Evolutionary conservation across 2,329 filamentous ascomycete species (phyloP).

Genomic region (Arthrobotrys iridis): DNA sequence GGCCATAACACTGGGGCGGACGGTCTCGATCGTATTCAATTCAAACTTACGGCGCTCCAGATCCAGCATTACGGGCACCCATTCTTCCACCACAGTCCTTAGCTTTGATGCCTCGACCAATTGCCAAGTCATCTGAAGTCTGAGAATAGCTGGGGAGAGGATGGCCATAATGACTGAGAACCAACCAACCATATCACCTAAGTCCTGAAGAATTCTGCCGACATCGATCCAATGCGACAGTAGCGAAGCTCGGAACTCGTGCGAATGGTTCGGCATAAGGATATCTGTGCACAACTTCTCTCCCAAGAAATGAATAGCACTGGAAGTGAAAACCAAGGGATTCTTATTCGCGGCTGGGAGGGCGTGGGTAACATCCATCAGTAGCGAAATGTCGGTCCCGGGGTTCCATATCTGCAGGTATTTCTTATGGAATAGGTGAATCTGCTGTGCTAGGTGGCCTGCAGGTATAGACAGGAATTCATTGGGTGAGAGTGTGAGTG

Average conservation of each 20-base stretch:
- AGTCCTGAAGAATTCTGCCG: constrained; percentile 56
- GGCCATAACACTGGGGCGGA: constrained; percentile 57
- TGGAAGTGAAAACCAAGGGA: constrained; percentile 58
- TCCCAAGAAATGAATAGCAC: constrained; percentile 58
- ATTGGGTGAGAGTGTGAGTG: constrained; percentile 37
- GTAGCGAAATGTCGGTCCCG: constrained; percentile 57
- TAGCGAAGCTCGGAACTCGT: constrained; percentile 57
- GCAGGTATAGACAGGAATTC: constrained; percentile 55
- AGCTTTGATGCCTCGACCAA: constrained; percentile 56
- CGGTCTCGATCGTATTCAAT: constrained; percentile 53
- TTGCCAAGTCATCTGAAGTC: constrained; percentile 59
- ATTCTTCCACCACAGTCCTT: constrained; percentile 55
- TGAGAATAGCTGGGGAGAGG: constrained; percentile 58
- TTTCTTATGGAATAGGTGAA: constrained; percentile 58
- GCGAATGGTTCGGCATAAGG: constrained; percentile 56
- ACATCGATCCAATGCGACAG: constrained; percentile 58
- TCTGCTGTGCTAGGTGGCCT: constrained; percentile 58
- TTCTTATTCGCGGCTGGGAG: constrained; percentile 57
- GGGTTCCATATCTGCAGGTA: constrained; percentile 58
- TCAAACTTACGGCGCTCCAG: constrained; percentile 58
- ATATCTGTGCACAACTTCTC: constrained; percentile 58
- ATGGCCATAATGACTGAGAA: constrained; percentile 59
- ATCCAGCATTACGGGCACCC: constrained; percentile 57
- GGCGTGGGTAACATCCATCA: constrained; percentile 58
- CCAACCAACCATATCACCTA: constrained; percentile 59